Evolutionary conservation across 192 early-diverging fungal species (phyloP).

Genomic region (Chytriomyces sp.): DNA sequence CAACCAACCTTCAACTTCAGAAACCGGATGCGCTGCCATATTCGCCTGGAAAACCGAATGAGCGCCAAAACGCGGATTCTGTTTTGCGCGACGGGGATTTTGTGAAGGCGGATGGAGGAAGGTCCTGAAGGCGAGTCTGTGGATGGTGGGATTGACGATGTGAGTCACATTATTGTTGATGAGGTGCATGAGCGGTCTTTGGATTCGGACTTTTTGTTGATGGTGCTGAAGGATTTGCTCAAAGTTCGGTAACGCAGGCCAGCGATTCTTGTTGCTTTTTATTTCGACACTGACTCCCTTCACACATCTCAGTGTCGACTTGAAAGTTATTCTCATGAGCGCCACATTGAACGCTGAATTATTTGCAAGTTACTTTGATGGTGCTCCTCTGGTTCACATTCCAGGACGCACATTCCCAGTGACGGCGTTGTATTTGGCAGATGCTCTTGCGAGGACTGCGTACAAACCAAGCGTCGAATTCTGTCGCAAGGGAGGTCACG

Average conservation of each 20-base stretch:
- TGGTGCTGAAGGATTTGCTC: conserved; percentile 69
- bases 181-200: conserved; percentile 84
- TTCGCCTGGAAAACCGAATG: conserved; percentile 51
- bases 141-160: conserved; percentile 45
- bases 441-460: conserved; percentile 58
- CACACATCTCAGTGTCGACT: conserved; percentile 45
- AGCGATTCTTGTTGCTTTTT: too few relatives aligned
- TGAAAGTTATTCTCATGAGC: conserved; percentile 84
- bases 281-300: neutral
- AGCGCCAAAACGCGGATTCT: conserved; percentile 57
- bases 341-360: conserved; percentile 82
- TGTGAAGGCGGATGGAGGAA: conserved; percentile 64
- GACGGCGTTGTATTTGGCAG: conserved; percentile 59
- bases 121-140: too few relatives aligned
- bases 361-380: conserved; percentile 78
- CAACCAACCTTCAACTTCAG: too few relatives aligned
- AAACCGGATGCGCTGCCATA: conserved; percentile 65
- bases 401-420: conserved; percentile 64
- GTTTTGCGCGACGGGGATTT: conserved; percentile 72
- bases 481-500: neutral
- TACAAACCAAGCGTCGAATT: conserved; percentile 48
- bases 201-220: conserved; percentile 80
- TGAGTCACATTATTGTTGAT: conserved; percentile 75
- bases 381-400: conserved; percentile 58
- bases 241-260: too few relatives aligned